Percentiles rank a stretch among this genome's conserved stretches.
These are phyloP conservation scores for Lasiosphaeria ovina DNA, from an alignment of 495 filamentous ascomycete species.

Conservation along the genomic window DNA sequence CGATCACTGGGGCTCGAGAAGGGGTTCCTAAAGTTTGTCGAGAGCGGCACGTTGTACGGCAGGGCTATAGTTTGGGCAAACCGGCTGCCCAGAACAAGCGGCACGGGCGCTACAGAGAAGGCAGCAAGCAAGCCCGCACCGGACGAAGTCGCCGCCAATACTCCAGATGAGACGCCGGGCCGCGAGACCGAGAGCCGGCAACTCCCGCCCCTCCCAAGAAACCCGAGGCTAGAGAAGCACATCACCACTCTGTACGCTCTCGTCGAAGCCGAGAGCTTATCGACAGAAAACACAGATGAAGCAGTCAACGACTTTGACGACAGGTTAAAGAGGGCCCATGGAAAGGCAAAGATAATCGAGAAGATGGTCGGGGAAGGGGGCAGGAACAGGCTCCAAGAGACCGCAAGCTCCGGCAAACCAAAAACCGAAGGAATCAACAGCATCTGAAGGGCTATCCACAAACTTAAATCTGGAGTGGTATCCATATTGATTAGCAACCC, in stretches of 20 bases:
- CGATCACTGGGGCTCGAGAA: slow-evolving; percentile 87
- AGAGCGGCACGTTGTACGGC: slow-evolving; percentile 79
- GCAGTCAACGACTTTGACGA: slow-evolving; percentile 84
- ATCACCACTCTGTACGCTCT: slow-evolving; percentile 68
- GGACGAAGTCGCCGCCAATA: neutral
- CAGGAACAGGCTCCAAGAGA: slow-evolving; percentile 9
- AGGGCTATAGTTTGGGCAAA: slow-evolving; percentile 75
- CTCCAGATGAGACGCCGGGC: neutral
- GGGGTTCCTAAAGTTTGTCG: slow-evolving; percentile 85
- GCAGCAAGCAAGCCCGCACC: neutral
- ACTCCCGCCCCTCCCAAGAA: slow-evolving; percentile 46
- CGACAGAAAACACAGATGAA: slow-evolving; percentile 77
- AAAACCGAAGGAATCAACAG: neutral
- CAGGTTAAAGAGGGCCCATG: slow-evolving; percentile 70
- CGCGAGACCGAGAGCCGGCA: slow-evolving; percentile 2
- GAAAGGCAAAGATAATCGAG: slow-evolving; percentile 81
- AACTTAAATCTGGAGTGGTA: too few relatives aligned
- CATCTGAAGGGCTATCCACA: neutral
- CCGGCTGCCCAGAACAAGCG: slow-evolving; percentile 23
- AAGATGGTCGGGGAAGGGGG: slow-evolving; percentile 60
- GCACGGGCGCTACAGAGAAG: slow-evolving; percentile 21
- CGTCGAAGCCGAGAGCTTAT: slow-evolving; percentile 74
- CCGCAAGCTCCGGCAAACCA: slow-evolving; percentile 1
- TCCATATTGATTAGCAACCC: too few relatives aligned
- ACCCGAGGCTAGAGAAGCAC: slow-evolving; percentile 69